Conservation (phyloP, 331 rosid species). For the Rosa hybrid region DNA sequence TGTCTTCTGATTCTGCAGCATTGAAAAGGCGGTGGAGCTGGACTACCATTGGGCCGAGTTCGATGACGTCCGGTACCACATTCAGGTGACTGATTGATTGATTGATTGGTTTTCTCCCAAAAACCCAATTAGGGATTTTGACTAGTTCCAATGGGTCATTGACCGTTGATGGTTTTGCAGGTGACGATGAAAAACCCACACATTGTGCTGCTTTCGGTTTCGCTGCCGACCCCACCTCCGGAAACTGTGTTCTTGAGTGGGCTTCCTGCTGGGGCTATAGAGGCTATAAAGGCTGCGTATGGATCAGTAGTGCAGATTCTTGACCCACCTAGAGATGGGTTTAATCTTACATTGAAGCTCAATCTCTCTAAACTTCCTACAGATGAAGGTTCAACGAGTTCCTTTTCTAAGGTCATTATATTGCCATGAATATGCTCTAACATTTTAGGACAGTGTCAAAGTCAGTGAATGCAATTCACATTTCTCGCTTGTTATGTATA, state of each 20-base stretch:
- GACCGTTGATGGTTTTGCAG: conserved; percentile 24
- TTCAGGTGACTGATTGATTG: conserved; percentile 57
- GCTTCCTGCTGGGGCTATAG: conserved; percentile 88
- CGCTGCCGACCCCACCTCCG: conserved; percentile 83
- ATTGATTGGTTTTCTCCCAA: neutral
- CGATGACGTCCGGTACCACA: conserved; percentile 88
- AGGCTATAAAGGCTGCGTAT: conserved; percentile 87
- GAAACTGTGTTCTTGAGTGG: conserved; percentile 75
- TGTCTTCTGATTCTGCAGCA: conserved; percentile 45
- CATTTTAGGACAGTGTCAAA: conserved; percentile 18
- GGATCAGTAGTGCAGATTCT: conserved; percentile 75
- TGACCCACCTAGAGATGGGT: conserved; percentile 98
- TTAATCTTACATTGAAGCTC: conserved; percentile 85
- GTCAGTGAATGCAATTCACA: neutral
- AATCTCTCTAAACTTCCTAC: conserved; percentile 80
- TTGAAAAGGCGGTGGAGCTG: conserved; percentile 79
- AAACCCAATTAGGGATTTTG: conserved; percentile 8
- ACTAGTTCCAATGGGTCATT: neutral
- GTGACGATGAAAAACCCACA: conserved; percentile 80
- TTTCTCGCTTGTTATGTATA: neutral
- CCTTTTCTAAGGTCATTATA: conserved; percentile 41
- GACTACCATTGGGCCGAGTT: conserved; percentile 97
- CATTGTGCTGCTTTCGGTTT: conserved; percentile 66
- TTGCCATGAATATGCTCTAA: conserved; percentile 28
- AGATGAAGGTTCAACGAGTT: conserved; percentile 76